Evolutionary conservation across 371 early-diverging fungal genomes (phyloP), one percentile per base, ranked within the genome.

Genomic region (Saksenaea vasiformis): DNA sequence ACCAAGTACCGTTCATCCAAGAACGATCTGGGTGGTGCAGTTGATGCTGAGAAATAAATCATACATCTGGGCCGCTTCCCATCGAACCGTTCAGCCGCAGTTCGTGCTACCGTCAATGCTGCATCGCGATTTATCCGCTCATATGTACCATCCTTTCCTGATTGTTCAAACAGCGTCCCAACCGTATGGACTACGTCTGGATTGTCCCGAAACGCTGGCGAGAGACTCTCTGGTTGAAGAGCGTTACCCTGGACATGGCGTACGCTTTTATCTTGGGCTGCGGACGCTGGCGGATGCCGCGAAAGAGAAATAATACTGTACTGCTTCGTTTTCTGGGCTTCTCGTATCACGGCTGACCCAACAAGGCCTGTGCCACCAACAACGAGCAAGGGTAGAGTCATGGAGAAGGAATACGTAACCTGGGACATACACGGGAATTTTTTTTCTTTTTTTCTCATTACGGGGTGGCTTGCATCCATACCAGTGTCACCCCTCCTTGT

Each of bases 41-140:
- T 60, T 3, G 68, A 68, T 9, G 68, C 65, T 47, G 74, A 73
- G 26, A 73, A 67, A 19, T 70, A 73, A 7, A 73, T 58, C n/a
- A 70, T 36, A 31, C 74, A 73, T 27, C 54, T 39, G 22, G 62
- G 44, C 13, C 56, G 26, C 8, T 57, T 53, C 15, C 58, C 61
- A 34, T 69, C 62, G 14, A 66, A 67, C 19, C 64, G 47, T 24
- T 41, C 53, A 11, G 62, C 68, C 69, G 70, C 65, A 7, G 57
- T 62, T 15, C 62, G 57, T 13, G 70, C 74, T 9, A 70, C 66
- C 44, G 56, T 56, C 19, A 73, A 22, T 3, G 64, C 74, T 1
- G 74, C 60, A 39, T 69, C 74, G 28, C 74, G 51, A 38, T 73
- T 73, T 19, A 73, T 0, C 14, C 67, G 58, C 28, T 70, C 70